Evolutionary conservation across 768 basidiomycete species (phyloP).

Genomic region (Auricularia sp.): DNA sequence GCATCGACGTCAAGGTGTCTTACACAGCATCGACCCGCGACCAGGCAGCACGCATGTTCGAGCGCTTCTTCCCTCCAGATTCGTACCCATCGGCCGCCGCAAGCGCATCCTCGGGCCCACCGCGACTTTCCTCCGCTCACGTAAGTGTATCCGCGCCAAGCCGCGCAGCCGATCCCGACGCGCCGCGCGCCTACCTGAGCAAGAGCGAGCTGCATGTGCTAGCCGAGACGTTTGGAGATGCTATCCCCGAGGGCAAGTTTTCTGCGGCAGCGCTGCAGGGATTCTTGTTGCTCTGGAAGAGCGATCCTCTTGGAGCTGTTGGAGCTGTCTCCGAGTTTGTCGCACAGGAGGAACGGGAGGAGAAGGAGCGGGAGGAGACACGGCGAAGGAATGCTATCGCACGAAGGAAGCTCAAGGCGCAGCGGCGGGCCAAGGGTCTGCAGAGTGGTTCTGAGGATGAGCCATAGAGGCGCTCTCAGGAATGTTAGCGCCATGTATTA

Average conservation of each 20-base stretch:
- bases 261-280: constrained; percentile 55
- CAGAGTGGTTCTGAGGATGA: no score
- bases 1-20: constrained; percentile 44
- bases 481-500: no score
- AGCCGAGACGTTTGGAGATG: constrained; percentile 30
- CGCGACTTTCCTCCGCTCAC: neutral
- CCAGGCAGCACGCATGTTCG: constrained; percentile 40
- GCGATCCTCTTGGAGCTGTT: constrained; percentile 17
- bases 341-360: constrained; percentile 24
- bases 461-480: no score
- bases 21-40: constrained; percentile 38
- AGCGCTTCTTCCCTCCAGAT: constrained; percentile 35
- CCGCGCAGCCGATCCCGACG: neutral
- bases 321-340: constrained; percentile 31
- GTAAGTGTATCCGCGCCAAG: neutral
- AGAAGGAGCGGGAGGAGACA: constrained; percentile 19
- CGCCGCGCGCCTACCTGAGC: constrained; percentile 4
- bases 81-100: neutral
- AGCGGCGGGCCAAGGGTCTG: no score
- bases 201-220: constrained; percentile 15
- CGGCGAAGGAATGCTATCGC: neutral
- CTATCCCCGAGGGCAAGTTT: constrained; percentile 38
- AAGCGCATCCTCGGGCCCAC: constrained; percentile 8
- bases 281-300: constrained; percentile 34
- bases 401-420: neutral